Conservation (phyloP, 1,139 yeast genomes). For the Hanseniaspora uvarum region DNA sequence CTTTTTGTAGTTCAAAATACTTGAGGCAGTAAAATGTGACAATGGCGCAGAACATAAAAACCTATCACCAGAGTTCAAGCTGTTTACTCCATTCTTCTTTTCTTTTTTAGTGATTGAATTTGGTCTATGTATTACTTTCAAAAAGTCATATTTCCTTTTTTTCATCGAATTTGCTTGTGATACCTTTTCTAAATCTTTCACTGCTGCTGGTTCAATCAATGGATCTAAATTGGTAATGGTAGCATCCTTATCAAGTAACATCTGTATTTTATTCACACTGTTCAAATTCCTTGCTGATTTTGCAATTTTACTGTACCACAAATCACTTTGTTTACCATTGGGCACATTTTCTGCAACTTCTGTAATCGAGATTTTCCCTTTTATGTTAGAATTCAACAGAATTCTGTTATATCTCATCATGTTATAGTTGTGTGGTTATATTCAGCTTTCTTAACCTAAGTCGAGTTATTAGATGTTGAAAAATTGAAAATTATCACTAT, state of each 20-base stretch:
- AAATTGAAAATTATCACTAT: too few relatives aligned
- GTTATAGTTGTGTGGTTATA: too few relatives aligned
- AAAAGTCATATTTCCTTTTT: slow-evolving; percentile 13
- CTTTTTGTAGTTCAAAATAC: neutral
- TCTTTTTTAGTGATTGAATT: slow-evolving; percentile 1
- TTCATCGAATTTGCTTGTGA: neutral
- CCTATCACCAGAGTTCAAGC: slow-evolving; percentile 12
- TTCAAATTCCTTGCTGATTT: neutral
- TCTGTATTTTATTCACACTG: slow-evolving; percentile 7
- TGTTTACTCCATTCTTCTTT: slow-evolving; percentile 4
- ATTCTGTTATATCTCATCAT: neutral
- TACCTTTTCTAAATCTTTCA: neutral
- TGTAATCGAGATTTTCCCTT: neutral
- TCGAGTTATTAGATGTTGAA: too few relatives aligned
- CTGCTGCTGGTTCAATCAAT: neutral
- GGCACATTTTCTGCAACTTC: slow-evolving; percentile 10
- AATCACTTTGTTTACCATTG: slow-evolving; percentile 1
- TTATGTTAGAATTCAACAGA: neutral
- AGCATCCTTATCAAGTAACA: slow-evolving; percentile 2
- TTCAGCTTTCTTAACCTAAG: neutral
- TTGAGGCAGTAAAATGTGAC: slow-evolving; percentile 9
- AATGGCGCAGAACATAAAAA: slow-evolving; percentile 16
- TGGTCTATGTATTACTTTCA: slow-evolving; percentile 11
- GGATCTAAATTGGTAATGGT: slow-evolving; percentile 8
- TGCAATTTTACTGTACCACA: slow-evolving; percentile 12